Percentiles rank a stretch among this genome's conserved stretches.
Evolutionary conservation across 177 flowering plant genomes (phyloP).

Genomic region (Vitis hybrid): DNA sequence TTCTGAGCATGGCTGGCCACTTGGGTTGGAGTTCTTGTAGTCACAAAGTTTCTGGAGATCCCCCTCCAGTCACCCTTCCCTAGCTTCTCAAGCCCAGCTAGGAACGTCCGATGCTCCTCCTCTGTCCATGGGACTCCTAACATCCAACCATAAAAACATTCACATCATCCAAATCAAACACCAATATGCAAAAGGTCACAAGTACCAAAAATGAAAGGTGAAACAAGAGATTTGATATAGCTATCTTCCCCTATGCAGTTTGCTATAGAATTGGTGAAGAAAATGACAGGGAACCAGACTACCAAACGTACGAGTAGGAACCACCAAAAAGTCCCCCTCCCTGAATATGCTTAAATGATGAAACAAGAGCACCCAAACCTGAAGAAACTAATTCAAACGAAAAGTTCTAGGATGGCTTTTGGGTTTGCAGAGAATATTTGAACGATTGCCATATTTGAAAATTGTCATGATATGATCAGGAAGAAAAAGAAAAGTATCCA

Average conservation of each 20-base stretch:
- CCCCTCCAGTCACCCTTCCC: conserved; percentile 98
- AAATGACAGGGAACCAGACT: not conserved
- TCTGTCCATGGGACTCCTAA: conserved; percentile 92
- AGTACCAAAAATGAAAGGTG: no score
- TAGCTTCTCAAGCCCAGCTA: conserved; percentile 70
- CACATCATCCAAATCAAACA: not conserved
- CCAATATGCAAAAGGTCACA: not conserved
- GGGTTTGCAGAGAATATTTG: not conserved
- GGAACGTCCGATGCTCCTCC: conserved; percentile 72
- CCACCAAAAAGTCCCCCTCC: not conserved
- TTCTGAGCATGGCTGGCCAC: conserved; percentile 97
- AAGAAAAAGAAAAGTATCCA: not conserved
- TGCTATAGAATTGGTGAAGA: not conserved
- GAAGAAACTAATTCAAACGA: not conserved
- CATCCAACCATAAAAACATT: conserved; percentile 6
- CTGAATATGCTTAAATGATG: not conserved
- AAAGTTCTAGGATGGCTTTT: not conserved
- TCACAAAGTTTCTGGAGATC: conserved; percentile 75
- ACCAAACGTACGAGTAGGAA: not conserved
- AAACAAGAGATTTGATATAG: no score
- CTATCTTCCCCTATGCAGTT: not conserved
- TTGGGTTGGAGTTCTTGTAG: conserved; percentile 86
- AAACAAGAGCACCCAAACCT: not conserved
- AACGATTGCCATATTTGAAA: not conserved
- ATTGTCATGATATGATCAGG: not conserved